Conservation (phyloP, 139 green algal genomes). For the Haematococcus lacustris region DNA sequence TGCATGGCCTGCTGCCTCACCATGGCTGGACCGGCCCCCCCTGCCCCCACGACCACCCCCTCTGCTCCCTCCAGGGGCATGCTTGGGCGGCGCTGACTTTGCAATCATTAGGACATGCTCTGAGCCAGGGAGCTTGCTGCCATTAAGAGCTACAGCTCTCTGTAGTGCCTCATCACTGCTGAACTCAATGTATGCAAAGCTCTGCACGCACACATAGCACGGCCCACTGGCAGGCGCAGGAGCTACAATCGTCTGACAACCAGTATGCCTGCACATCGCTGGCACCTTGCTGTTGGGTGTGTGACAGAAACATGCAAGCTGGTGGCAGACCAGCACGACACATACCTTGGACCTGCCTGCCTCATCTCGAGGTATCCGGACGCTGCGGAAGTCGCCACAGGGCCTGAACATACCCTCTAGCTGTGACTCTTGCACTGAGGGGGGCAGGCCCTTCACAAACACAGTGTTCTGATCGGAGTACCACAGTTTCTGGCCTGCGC, state of each 20-base stretch:
- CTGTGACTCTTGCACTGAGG: constrained; percentile 1
- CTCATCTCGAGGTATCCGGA: constrained; percentile 1
- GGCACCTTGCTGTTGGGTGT: not conserved
- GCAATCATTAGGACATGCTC: constrained; percentile 3
- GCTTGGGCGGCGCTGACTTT: constrained; percentile 1
- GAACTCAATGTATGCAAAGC: constrained; percentile 8
- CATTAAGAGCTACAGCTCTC: constrained; percentile 4
- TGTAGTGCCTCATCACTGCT: constrained; percentile 1
- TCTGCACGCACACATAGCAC: not conserved
- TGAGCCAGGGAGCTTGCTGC: not conserved
- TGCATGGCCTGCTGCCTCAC: not conserved
- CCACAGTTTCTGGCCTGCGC: not conserved
- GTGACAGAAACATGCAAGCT: not conserved
- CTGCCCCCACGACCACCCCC: not conserved
- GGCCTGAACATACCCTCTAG: not conserved
- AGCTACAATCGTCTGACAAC: not conserved
- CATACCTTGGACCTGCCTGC: too few relatives aligned
- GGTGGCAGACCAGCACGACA: not conserved
- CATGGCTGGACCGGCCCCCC: too few relatives aligned
- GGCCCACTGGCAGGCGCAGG: not conserved
- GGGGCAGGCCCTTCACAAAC: constrained; percentile 4
- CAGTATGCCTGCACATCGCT: not conserved
- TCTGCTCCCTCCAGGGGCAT: not conserved
- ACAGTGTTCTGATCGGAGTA: constrained; percentile 6
- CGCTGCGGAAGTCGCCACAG: not conserved